Base-by-base conservation (phyloP, 371 early-diverging fungal genomes). In the Coemansia sp. region DNA sequence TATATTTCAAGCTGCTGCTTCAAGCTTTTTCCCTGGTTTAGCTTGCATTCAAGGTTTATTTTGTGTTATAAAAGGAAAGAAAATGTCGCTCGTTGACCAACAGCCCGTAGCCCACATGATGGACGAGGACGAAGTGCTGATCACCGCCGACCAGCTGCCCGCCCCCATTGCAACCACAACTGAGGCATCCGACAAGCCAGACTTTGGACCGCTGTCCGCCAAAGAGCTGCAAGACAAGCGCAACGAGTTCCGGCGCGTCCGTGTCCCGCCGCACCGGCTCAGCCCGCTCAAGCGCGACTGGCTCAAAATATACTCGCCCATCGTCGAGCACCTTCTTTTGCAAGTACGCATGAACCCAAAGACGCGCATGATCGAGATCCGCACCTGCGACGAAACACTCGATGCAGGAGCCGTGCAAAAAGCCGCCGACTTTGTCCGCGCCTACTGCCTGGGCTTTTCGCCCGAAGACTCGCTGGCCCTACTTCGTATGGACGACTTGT, bases 251-350 rank as follows among this genome's bases (percentile, higher is more conserved):
- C 92, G 97, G 66, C 89, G 86, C 70, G 86, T 97, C 58, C 90
- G 92, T 32, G 92, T 99, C 65, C 99, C 99, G 23, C 89, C 90
- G 41, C 92, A 97, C 75, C 90, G 98, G 66, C 82, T 99, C 73
- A 85, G 93, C 15, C 94, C 95, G 15, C 83, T 99, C 52, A 98
- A 95, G 81, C 88, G 91, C 58, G 88, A 93, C 59, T 99, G 99
- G 99, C 73, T 97, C 71, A 94, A 99, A 77, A 90, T 99, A 71
- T 99, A 99, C 84, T 90, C 97, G 29, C 99, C 99, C n/a, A 85
- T 99, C 29, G 99, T 99, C 7, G 95, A 97, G 78, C 93, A 97
- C 73, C 89, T 98, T 82, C 93, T 96, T 65, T 84, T 99, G 40
- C 96, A 99, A 82, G 90, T 99, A 23, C 88, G 99, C 62, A 95